These are phyloP conservation scores for Jatropha curcas DNA, from an alignment of 345 rosid species.

Conservation along the genomic window DNA sequence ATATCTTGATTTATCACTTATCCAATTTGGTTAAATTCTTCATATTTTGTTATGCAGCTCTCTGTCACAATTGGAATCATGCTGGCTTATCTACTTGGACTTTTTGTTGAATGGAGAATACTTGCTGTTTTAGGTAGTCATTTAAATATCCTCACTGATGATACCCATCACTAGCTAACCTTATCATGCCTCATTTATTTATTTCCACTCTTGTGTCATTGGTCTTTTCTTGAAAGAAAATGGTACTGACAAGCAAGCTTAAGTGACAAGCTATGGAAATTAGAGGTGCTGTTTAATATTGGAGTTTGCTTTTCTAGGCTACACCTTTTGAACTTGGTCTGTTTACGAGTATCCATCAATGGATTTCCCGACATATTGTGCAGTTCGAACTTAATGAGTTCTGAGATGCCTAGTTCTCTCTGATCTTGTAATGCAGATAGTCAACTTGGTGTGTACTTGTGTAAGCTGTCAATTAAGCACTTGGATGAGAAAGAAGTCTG, in stretches of 20 bases:
- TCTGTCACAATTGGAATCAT: conserved; percentile 94
- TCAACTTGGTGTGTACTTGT: background rate
- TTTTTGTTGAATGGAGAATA: conserved; percentile 88
- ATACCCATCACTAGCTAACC: background rate
- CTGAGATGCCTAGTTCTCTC: background rate
- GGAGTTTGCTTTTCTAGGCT: background rate
- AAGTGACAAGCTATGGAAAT: background rate
- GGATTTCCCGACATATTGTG: background rate
- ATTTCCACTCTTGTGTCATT: background rate
- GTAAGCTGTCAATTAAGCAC: background rate
- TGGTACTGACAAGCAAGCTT: background rate
- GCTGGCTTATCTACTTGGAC: conserved; percentile 91
- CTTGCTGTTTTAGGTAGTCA: conserved; percentile 87
- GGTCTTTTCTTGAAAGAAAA: background rate
- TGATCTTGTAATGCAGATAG: background rate
- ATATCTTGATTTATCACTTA: background rate
- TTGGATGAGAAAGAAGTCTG: background rate
- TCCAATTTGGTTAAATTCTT: conserved; percentile 8
- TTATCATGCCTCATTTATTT: background rate
- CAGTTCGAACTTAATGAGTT: background rate
- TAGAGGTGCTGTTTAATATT: background rate
- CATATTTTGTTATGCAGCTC: conserved; percentile 51
- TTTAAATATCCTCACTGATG: conserved; percentile 13
- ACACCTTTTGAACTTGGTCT: background rate
- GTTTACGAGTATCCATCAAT: background rate